Base-by-base conservation (phyloP, 2,329 filamentous ascomycete genomes). In the Aspergillus sp. region DNA sequence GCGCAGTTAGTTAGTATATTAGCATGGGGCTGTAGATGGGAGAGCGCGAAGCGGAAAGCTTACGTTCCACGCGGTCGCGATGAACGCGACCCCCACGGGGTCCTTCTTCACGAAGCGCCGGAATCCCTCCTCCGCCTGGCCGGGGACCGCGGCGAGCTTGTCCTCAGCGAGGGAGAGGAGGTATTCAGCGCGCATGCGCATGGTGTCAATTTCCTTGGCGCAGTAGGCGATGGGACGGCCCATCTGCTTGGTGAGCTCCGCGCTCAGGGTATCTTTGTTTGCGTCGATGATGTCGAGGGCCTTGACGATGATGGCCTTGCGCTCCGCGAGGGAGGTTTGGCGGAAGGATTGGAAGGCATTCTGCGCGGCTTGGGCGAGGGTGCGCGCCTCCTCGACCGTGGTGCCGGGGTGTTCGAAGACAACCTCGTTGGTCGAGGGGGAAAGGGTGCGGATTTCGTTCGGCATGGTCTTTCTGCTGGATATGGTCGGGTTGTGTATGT, bases 21-120 rank as follows among this genome's bases (percentile, higher is more conserved):
- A 11, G 26, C 8, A 8, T 8, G 26, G 26, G 8, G 26, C 26
- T 24, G 7, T 24, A 3, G 22, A 7, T 35, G 35, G 17, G 11
- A 19, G 4, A 0, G 10, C 45, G 48, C 72, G 5, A 40, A 1
- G 33, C 41, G 6, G 38, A 17, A 77, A n/a, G n/a, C 90, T 75
- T 74, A 94, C 91, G 74, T 96, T 96, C 92, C 92, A 96, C 3
- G 92, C 88, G 70, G 95, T 95, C 54, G 95, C 82, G 60, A 96
- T 82, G 49, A 96, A 79, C 10, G 95, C 86, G 7, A 90, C 89
- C 0, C 92, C 92, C 50, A 96, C 81, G 1, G 92, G 89, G 3
- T 89, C 83, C 74, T 94, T 95, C 69, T 86, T 85, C 66, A 96
- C 90, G 65, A 89, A 95, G 55, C 92, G 82, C 74, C 87, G 89